phyloP scores from a whole-genome alignment of 768 basidiomycete species.

The Xanthoconium stramineum region DNA sequence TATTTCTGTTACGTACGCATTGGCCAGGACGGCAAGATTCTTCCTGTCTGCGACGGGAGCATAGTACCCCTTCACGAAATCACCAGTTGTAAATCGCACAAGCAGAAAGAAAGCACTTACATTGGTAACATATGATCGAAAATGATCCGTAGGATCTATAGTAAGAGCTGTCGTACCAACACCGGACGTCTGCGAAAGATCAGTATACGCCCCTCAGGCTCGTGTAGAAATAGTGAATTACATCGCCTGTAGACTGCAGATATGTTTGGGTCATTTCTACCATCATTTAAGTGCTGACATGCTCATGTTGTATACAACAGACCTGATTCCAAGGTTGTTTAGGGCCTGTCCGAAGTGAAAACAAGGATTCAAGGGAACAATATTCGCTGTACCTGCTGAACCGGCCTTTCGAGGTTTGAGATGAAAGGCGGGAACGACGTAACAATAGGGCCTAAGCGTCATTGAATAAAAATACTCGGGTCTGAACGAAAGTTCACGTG shows the following conservation, averaged over 20 bases:
- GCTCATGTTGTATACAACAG: not conserved
- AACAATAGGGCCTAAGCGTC: not conserved
- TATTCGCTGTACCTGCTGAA: not conserved
- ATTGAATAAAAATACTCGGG: not conserved
- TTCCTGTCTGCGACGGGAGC: not conserved
- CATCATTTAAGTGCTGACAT: not conserved
- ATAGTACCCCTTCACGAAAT: not conserved
- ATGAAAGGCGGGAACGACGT: not conserved
- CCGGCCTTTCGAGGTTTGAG: not conserved
- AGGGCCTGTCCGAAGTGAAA: not conserved
- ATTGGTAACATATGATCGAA: constrained; percentile 2
- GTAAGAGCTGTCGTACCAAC: not conserved
- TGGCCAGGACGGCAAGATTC: not conserved
- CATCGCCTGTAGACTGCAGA: not conserved
- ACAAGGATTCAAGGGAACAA: not conserved
- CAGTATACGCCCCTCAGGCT: not conserved
- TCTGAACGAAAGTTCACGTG: no score
- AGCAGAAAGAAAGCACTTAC: not conserved
- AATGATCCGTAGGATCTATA: not conserved
- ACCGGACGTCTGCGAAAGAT: not conserved
- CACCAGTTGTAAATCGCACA: not conserved
- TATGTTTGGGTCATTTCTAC: not conserved
- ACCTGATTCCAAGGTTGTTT: not conserved
- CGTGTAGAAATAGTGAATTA: not conserved
- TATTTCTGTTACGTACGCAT: not conserved